Percentiles rank a stretch among this genome's conserved stretches.
Conservation (phyloP, 2,329 filamentous ascomycete species). For the Stagonosporopsis rhizophila region DNA sequence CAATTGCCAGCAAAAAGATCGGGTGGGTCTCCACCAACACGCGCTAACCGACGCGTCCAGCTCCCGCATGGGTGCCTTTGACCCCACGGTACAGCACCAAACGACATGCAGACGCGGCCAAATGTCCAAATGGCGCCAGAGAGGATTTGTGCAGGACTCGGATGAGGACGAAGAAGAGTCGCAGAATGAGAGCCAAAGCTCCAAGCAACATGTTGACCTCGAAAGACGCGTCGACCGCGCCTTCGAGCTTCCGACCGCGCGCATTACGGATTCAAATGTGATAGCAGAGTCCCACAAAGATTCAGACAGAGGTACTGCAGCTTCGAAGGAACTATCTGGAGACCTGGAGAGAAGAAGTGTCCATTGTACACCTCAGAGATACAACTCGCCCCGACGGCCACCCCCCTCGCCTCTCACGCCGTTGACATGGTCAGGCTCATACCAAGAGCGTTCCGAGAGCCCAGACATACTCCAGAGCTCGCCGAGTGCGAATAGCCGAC, state of each 20-base stretch:
- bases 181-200: constrained; percentile 37
- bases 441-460: constrained; percentile 32
- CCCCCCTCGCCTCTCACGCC: constrained; percentile 32
- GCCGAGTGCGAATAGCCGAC: constrained; percentile 14
- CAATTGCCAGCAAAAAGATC: constrained; percentile 24
- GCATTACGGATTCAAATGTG: neutral
- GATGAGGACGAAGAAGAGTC: constrained; percentile 56
- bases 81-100: constrained; percentile 25
- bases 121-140: constrained; percentile 60
- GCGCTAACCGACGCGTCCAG: constrained; percentile 28
- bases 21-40: constrained; percentile 20
- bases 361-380: constrained; percentile 9
- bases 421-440: neutral
- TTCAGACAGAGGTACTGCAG: neutral
- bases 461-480: constrained; percentile 41
- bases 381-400: constrained; percentile 20
- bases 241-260: constrained; percentile 4
- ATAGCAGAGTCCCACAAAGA: neutral
- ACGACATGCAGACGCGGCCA: constrained; percentile 47
- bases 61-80: constrained; percentile 24
- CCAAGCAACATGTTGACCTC: constrained; percentile 20
- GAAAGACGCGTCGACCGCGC: constrained; percentile 32
- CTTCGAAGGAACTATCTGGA: neutral
- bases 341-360: neutral
- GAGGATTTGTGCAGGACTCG: constrained; percentile 59